Conservation (phyloP, 73 alveolate genomes). For the Durusdinium trenchii region DNA sequence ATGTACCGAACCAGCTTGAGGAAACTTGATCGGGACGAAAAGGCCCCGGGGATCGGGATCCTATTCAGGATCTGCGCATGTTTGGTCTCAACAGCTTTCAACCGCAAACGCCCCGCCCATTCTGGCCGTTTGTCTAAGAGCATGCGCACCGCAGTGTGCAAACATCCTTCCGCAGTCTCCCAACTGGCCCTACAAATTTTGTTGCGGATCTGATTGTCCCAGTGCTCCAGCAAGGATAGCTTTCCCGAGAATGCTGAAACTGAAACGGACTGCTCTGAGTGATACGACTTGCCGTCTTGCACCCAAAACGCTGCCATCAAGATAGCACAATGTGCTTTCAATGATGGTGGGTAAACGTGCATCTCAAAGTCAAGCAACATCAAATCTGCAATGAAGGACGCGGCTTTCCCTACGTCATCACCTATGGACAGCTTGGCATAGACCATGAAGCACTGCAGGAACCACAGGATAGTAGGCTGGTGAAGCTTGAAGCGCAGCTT, state of each 20-base stretch:
- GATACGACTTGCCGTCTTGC: constrained; percentile 1
- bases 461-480: constrained; percentile 70
- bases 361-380: constrained; percentile 69
- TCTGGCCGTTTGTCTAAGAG: constrained; percentile 65
- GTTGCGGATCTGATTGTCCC: constrained; percentile 64
- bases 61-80: constrained; percentile 60
- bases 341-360: constrained; percentile 41
- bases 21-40: no score
- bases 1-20: constrained; percentile 86
- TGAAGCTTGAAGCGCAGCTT: constrained; percentile 63
- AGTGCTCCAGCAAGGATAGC: constrained; percentile 20
- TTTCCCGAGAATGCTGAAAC: background rate
- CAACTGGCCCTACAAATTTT: constrained; percentile 30
- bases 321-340: constrained; percentile 87
- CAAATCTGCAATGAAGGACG: constrained; percentile 83
- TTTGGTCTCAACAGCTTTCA: constrained; percentile 51
- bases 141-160: constrained; percentile 74
- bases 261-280: background rate
- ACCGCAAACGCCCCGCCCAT: constrained; percentile 41
- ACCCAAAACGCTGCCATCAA: constrained; percentile 80
- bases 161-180: constrained; percentile 55
- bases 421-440: constrained; percentile 56
- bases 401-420: constrained; percentile 53
- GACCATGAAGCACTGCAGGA: constrained; percentile 71
- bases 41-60: constrained; percentile 56